Evolutionary conservation across 2,329 filamentous ascomycete genomes (phyloP).

Genomic region (Aspergillus ochraceoroseus): DNA sequence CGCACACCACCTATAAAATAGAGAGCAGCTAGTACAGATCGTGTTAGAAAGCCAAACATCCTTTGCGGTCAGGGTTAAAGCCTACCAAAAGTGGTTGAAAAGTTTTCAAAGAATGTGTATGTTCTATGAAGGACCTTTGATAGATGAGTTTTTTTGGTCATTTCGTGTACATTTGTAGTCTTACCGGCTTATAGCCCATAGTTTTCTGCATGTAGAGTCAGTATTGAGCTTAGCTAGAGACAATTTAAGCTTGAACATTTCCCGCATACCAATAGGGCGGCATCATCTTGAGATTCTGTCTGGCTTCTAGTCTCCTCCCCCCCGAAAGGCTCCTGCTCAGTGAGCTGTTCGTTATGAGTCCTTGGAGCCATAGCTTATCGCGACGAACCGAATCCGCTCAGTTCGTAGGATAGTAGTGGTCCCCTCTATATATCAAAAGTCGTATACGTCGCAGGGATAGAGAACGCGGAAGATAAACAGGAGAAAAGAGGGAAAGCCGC

Average conservation of each 20-base stretch:
- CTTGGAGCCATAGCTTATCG: constrained; percentile 17
- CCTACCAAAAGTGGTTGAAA: constrained; percentile 56
- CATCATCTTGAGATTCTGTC: constrained; percentile 33
- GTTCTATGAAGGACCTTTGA: constrained; percentile 53
- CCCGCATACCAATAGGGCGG: constrained; percentile 34
- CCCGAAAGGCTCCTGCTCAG: constrained; percentile 23
- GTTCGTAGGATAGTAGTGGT: too few relatives aligned
- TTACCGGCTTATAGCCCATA: constrained; percentile 54
- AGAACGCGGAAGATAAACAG: too few relatives aligned
- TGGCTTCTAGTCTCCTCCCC: constrained; percentile 28
- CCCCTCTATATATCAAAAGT: too few relatives aligned
- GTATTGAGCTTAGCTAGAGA: neutral
- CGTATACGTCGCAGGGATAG: too few relatives aligned
- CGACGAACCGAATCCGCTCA: neutral
- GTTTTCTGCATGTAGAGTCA: constrained; percentile 39
- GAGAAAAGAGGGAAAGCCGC: neutral
- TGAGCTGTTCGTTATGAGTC: constrained; percentile 20
- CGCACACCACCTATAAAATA: constrained; percentile 59
- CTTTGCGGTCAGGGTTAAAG: constrained; percentile 19
- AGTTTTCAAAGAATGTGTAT: constrained; percentile 56
- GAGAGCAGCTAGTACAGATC: constrained; percentile 50
- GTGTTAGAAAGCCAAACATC: constrained; percentile 34
- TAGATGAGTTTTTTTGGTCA: constrained; percentile 16
- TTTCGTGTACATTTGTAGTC: constrained; percentile 16
- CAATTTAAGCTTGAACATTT: neutral